phyloP scores from a whole-genome alignment of 176 grass and related monocot species.

The Oryza australiensis region DNA sequence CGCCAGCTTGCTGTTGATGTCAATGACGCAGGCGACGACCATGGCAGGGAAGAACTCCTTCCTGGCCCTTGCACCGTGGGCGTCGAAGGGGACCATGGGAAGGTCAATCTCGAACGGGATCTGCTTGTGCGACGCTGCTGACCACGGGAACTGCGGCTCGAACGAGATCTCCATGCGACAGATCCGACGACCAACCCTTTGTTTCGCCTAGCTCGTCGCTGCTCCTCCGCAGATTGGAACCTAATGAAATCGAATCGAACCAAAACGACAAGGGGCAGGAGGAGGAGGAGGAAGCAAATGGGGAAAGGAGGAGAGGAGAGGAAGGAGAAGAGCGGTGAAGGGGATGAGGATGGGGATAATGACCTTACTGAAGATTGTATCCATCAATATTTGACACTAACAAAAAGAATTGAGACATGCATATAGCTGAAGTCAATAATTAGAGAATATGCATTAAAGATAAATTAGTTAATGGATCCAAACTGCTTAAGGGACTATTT shows the following conservation, averaged over 20 bases:
- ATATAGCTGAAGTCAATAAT: too few species aligned
- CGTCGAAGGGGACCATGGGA: constrained; percentile 41
- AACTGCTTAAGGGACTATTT: too few species aligned
- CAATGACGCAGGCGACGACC: constrained; percentile 64
- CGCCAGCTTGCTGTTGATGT: constrained; percentile 90
- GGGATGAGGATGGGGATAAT: constrained; percentile 20
- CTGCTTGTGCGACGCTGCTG: constrained; percentile 52
- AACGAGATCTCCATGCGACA: constrained; percentile 76
- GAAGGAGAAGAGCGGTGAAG: neutral
- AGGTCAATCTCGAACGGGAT: constrained; percentile 62
- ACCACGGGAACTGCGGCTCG: constrained; percentile 78
- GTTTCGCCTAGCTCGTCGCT: neutral
- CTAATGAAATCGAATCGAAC: neutral
- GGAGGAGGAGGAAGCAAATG: neutral
- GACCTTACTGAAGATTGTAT: too few species aligned
- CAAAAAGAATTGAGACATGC: too few species aligned
- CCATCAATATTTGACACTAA: too few species aligned
- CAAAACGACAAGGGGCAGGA: neutral
- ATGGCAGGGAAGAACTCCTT: constrained; percentile 52
- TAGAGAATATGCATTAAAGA: too few species aligned
- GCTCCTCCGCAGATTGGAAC: neutral
- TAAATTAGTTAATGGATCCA: too few species aligned
- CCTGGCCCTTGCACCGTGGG: neutral
- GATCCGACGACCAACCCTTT: neutral
- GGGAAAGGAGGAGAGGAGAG: neutral